Percentiles rank a stretch among this genome's conserved stretches.
Evolutionary conservation across 1,284 basidiomycete species (phyloP).

Genomic region (Afroboletus lepidellus): DNA sequence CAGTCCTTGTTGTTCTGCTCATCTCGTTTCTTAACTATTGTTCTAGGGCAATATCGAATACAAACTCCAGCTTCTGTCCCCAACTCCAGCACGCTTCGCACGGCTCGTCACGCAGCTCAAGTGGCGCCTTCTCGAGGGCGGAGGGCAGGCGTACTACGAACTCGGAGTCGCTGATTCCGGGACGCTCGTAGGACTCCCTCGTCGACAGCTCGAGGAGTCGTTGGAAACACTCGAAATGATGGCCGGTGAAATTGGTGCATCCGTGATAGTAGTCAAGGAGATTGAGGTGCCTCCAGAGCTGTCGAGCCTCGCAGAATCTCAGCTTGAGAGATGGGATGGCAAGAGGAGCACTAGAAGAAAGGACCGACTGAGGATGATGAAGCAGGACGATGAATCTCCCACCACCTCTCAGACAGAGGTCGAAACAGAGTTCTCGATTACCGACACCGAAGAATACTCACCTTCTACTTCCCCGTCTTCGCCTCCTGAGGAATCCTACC

Average conservation of each 20-base stretch:
- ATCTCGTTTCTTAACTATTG: background rate
- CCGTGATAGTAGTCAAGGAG: conserved; percentile 84
- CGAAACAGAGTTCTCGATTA: conserved; percentile 31
- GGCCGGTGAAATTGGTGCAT: conserved; percentile 89
- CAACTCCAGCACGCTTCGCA: conserved; percentile 69
- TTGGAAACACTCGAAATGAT: conserved; percentile 86
- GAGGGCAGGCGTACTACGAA: conserved; percentile 91
- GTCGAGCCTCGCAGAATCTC: conserved; percentile 39
- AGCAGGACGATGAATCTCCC: conserved; percentile 26
- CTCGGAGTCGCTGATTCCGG: conserved; percentile 88
- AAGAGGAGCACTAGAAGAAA: conserved; percentile 25
- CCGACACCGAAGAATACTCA: conserved; percentile 39
- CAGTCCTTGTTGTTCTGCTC: background rate
- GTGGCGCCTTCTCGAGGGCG: conserved; percentile 90
- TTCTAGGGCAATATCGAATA: conserved; percentile 79
- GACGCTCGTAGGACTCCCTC: conserved; percentile 75
- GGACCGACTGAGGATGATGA: conserved; percentile 15
- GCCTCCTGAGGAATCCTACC: background rate
- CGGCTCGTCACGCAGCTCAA: conserved; percentile 91
- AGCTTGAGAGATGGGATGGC: conserved; percentile 30
- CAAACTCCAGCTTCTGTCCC: conserved; percentile 76
- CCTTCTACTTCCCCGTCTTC: conserved; percentile 4
- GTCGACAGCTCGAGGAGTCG: conserved; percentile 74
- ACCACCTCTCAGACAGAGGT: conserved; percentile 41
- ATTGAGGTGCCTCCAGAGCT: conserved; percentile 67